Base-by-base conservation (phyloP, 768 basidiomycete species). In the Nidula microcarpa region DNA sequence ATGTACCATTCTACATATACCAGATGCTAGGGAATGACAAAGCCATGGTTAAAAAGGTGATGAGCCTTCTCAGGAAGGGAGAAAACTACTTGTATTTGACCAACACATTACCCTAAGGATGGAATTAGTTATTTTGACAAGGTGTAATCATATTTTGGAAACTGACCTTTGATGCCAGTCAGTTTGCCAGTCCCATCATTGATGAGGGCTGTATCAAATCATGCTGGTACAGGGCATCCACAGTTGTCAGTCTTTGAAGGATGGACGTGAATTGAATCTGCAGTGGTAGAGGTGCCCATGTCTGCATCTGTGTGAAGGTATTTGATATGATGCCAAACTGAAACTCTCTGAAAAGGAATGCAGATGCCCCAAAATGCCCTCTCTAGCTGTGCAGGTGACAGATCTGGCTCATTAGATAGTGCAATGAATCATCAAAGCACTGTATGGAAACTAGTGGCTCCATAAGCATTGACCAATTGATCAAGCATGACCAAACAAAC, bases 291-390 rank as follows among this genome's bases (percentile, higher is more conserved):
- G 14, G 6, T 48, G 43, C 8, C 33, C 32, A 52, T 58, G 6
- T 55, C 33, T 5, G 52, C 16, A 47, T 68, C 62, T 0, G 36
- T 44, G 14, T 55, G 48, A 33, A 53, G 47, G 52, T 67, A 68
- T 56, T 69, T 70, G 35, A 70, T 60, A 16, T 57, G 60, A 57
- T 74, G 65, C 50, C 56, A 76, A 8, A 70, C 65, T 1, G 61
- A 54, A 13, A 76, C 43, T 2, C 54, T 43, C 2, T 33, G 33
- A 47, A 70, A 68, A 14, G 55, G 60, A 5, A 71, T 50, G 30
- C 46, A 43, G 11, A 65, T 10, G 30, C 48, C 44, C 17, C 35
- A 14, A 0, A 62, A 14, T 3, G 36, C 13, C 0, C 51, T 39
- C 39, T 64, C 56, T 6, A 66, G 1, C 23, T 61, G 57, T 11